Evolutionary conservation across 202 grass and related monocot species (phyloP).

Genomic region (Bolboschoenoplectus hybrid): DNA sequence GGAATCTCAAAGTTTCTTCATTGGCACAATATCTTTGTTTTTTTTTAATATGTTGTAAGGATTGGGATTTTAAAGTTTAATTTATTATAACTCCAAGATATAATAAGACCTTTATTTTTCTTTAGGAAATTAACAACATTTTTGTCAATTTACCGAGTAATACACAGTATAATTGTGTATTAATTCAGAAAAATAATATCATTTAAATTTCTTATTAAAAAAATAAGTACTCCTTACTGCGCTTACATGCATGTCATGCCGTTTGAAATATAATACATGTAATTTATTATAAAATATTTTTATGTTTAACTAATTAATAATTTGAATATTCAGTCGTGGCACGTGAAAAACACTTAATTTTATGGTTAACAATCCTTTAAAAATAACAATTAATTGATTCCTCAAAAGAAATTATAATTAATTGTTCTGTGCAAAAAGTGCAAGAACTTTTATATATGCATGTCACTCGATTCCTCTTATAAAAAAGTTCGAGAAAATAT

Average conservation of each 20-base stretch:
- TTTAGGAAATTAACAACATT: neutral
- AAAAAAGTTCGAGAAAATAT: neutral
- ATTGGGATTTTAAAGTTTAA: neutral
- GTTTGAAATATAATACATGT: neutral
- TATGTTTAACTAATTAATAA: neutral
- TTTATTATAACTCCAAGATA: too few relatives aligned
- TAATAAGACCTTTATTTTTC: too few relatives aligned
- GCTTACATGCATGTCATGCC: too few relatives aligned
- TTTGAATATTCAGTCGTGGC: neutral
- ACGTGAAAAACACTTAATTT: neutral
- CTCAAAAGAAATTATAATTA: neutral
- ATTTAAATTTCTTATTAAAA: too few relatives aligned
- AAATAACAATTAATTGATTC: neutral
- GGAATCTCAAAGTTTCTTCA: neutral
- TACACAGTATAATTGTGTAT: neutral
- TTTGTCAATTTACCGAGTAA: neutral
- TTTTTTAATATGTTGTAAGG: neutral
- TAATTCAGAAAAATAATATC: neutral
- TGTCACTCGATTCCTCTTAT: neutral
- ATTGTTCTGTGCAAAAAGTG: neutral
- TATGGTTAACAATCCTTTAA: neutral
- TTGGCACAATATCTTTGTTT: neutral
- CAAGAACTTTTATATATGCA: neutral
- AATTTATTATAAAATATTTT: neutral
- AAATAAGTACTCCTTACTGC: too few relatives aligned